These are phyloP conservation scores for Exophiala sideris DNA, from an alignment of 2,329 filamentous ascomycete genomes.

Conservation along the genomic window DNA sequence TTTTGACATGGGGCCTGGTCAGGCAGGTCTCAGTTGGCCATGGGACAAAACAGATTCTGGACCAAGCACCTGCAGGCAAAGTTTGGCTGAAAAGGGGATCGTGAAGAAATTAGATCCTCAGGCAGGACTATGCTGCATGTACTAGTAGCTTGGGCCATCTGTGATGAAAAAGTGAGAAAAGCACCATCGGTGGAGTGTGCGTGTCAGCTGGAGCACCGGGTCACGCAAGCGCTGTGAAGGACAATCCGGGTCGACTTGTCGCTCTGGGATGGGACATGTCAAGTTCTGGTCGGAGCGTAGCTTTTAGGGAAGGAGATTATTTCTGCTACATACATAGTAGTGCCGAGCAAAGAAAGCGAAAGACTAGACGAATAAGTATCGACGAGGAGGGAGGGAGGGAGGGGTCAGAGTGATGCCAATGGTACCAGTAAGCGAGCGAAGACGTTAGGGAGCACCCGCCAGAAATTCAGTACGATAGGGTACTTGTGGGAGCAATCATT, in stretches of 20 bases:
- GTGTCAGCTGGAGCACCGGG: background rate
- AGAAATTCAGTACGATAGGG: no score
- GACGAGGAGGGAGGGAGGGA: background rate
- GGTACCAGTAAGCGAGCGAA: background rate
- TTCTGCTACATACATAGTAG: background rate
- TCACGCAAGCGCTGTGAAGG: constrained; percentile 11
- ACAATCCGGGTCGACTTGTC: constrained; percentile 6
- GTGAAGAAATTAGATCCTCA: constrained; percentile 25
- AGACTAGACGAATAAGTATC: background rate
- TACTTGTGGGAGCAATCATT: no score
- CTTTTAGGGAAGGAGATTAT: background rate
- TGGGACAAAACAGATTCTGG: constrained; percentile 14
- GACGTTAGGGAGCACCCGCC: background rate
- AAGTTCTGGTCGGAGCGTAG: background rate
- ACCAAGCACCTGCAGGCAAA: constrained; percentile 18
- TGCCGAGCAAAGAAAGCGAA: background rate
- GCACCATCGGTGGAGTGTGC: background rate
- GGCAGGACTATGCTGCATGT: constrained; percentile 15
- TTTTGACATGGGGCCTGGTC: constrained; percentile 13
- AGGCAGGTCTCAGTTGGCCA: constrained; percentile 16
- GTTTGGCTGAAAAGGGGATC: constrained; percentile 19
- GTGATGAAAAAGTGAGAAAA: constrained; percentile 7
- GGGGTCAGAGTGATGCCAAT: background rate
- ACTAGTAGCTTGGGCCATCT: constrained; percentile 3
- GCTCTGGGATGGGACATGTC: constrained; percentile 9